Conservation (phyloP, 306 rosid genomes). For the Cucumis hystrix region DNA sequence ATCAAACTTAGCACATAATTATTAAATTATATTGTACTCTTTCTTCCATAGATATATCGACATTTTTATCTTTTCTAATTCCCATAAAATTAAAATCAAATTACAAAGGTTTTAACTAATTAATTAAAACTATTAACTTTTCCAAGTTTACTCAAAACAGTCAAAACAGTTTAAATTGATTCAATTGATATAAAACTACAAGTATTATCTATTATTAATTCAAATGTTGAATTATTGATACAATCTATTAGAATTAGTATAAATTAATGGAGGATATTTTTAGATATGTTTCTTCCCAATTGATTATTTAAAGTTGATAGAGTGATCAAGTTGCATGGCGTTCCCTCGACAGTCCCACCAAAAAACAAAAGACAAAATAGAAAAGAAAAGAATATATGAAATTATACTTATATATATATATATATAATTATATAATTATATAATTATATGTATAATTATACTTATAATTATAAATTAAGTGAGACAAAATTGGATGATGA, state of each 20-base stretch:
- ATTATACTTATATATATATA: neutral
- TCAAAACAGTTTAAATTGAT: too few species aligned
- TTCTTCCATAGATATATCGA: neutral
- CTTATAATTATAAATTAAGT: neutral
- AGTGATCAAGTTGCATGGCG: neutral
- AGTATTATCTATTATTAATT: too few species aligned
- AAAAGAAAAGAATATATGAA: neutral
- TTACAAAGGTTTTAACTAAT: too few species aligned
- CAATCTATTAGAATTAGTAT: too few species aligned
- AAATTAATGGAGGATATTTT: too few species aligned
- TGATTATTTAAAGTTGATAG: neutral
- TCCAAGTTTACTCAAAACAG: too few species aligned
- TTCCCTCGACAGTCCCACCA: slow-evolving; percentile 6
- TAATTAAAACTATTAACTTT: too few species aligned
- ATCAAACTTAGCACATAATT: neutral
- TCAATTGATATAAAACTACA: too few species aligned
- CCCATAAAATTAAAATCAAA: too few species aligned
- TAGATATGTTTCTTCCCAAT: neutral
- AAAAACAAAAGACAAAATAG: neutral
- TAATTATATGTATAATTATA: too few species aligned
- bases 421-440: too few species aligned
- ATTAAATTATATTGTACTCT: neutral
- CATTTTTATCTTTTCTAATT: neutral
- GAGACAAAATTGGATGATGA: slow-evolving; percentile 4
- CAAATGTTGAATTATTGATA: too few species aligned